Evolutionary conservation across 495 filamentous ascomycete genomes (phyloP), one percentile per base, ranked within the genome.

Genomic region (Podospora pseudocomata): DNA sequence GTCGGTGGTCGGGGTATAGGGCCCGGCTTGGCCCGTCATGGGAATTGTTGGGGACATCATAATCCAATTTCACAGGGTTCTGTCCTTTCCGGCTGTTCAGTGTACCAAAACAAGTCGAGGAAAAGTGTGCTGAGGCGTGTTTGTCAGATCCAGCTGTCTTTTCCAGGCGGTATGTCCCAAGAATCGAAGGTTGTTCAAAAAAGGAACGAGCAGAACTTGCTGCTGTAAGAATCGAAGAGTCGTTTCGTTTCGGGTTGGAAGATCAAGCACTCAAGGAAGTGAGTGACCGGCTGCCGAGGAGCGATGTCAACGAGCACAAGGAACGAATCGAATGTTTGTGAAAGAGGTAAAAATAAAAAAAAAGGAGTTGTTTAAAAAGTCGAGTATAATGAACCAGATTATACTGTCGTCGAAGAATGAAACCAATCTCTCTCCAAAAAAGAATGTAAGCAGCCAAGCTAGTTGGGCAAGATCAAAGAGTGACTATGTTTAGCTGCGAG

Each of bases 401-500:
- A 80, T 78, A 80, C 79, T 75, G 77, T 77, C 72, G 61, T 63
- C 61, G 28, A 80, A 72, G 70, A 82, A 80, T 76, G 69, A 76
- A 79, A 75, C 11, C 58, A 70, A 64, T 65, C 53, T 72, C 67
- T 76, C 64, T 75, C 71, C 74, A 85, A 83, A 85, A 83, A 85
- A 79, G 81, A 82, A 77, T 65, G 78, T 81, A 77, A 80, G 78
- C 82, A 85, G 81, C 83, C 83, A 85, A 86, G 78, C 83, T 81
- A 84, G 83, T 86, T 86, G 84, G 61, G 83, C 74, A 70, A 69
- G 78, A 76, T 81, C 81, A 81, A 84, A 84, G 82, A 83, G 83
- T 81, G 78, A 81, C 76, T 72, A 78, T 73, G 75, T 79, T 78
- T 75, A 85, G 83, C 83, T 82, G 82, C 80, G 80, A 79, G 80